Percentiles rank a stretch among this genome's conserved stretches.
phyloP scores from a whole-genome alignment of 306 rosid species.

The Medicago ruthenica region DNA sequence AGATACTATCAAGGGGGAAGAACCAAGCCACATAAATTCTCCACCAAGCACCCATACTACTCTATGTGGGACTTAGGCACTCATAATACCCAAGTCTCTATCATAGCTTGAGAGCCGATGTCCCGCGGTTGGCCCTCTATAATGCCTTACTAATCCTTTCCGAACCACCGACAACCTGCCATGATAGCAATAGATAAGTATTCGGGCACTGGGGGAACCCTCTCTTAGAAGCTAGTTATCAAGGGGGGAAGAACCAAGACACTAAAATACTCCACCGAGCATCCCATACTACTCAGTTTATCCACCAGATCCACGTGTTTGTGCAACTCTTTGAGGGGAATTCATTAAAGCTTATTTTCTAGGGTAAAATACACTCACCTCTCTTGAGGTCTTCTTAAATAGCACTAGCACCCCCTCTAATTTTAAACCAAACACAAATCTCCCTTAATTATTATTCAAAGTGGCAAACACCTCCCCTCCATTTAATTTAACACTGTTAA shows the following conservation, averaged over 20 bases:
- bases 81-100: not conserved
- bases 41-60: not conserved
- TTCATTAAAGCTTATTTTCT: not conserved
- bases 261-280: not conserved
- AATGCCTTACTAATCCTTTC: not conserved
- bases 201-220: not conserved
- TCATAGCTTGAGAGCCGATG: not conserved
- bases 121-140: not conserved
- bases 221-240: not conserved
- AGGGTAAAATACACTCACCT: too few species aligned
- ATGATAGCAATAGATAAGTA: not conserved
- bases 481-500: too few species aligned
- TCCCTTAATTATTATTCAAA: too few species aligned
- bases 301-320: not conserved
- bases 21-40: not conserved
- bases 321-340: not conserved
- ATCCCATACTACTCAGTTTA: not conserved
- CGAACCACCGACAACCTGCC: not conserved
- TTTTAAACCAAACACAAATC: too few species aligned
- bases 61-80: not conserved
- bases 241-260: not conserved
- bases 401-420: too few species aligned
- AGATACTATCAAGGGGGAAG: constrained; percentile 1
- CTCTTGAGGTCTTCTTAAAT: too few species aligned
- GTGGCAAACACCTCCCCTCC: too few species aligned